Evolutionary conservation across 2,329 filamentous ascomycete genomes (phyloP).

Genomic region (Epichloe gansuensis): DNA sequence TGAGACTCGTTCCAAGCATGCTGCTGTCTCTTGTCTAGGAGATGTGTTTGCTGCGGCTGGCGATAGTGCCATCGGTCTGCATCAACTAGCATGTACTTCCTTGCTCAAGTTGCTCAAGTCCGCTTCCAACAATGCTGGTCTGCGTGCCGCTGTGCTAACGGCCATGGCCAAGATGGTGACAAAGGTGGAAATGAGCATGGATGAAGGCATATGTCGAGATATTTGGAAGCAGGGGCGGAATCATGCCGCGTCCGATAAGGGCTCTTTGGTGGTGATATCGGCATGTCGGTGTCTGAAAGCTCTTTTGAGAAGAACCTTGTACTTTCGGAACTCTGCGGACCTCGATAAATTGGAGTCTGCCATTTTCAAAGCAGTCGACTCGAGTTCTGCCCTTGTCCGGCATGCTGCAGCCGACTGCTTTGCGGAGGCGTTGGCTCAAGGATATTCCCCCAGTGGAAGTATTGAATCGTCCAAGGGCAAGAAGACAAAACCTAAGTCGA

Average conservation of each 20-base stretch:
- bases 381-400: constrained; percentile 57
- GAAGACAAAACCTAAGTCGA: constrained; percentile 51
- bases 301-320: constrained; percentile 57
- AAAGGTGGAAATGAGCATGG: constrained; percentile 64
- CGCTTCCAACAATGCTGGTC: constrained; percentile 65
- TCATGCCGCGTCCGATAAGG: constrained; percentile 67
- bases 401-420: constrained; percentile 80
- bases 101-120: constrained; percentile 70
- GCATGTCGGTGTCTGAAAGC: constrained; percentile 70
- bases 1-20: constrained; percentile 71
- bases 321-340: constrained; percentile 79
- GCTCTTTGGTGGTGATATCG: constrained; percentile 62
- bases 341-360: constrained; percentile 78
- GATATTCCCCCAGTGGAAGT: constrained; percentile 44
- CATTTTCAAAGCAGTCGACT: constrained; percentile 80
- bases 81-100: constrained; percentile 58
- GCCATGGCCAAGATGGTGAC: constrained; percentile 63
- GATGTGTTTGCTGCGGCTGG: constrained; percentile 85
- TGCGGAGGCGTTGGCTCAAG: constrained; percentile 70
- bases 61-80: constrained; percentile 79
- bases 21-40: constrained; percentile 74
- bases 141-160: constrained; percentile 65
- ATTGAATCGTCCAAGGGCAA: constrained; percentile 48
- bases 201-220: constrained; percentile 76
- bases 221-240: constrained; percentile 85